Percentiles rank a stretch among this genome's conserved stretches.
Conservation (phyloP, 176 grass and related monocot species). For the Cymbopogon citratus region DNA sequence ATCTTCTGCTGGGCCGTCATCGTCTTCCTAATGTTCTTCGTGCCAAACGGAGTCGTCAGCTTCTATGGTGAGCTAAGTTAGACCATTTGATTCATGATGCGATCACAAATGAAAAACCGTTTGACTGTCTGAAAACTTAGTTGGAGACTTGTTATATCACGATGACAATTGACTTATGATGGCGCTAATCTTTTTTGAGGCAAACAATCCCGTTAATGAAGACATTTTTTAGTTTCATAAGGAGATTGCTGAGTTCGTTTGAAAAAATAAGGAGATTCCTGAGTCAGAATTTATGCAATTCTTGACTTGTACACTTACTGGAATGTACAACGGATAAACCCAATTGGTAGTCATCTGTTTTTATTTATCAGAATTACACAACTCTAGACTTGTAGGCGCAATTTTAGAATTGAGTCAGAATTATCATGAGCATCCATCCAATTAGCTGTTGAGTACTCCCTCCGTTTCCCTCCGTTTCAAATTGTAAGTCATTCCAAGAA, state of each 20-base stretch:
- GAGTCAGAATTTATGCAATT: not conserved
- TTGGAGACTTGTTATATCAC: too few species aligned
- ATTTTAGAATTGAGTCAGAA: not conserved
- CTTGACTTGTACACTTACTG: not conserved
- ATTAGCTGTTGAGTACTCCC: not conserved
- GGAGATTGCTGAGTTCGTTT: too few species aligned
- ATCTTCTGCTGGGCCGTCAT: conserved; percentile 85
- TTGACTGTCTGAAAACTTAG: not conserved
- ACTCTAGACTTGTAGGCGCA: not conserved
- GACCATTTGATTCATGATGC: not conserved
- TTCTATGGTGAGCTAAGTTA: conserved; percentile 56
- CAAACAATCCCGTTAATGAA: not conserved
- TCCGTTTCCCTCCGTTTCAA: too few species aligned
- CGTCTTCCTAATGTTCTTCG: conserved; percentile 96
- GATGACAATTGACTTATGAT: not conserved
- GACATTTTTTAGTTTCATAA: not conserved
- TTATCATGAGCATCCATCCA: not conserved
- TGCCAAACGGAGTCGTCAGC: conserved; percentile 85
- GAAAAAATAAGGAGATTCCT: not conserved
- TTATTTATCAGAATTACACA: not conserved
- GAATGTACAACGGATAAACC: not conserved
- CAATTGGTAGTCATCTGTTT: not conserved
- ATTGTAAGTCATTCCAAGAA: too few species aligned
- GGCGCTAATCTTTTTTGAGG: not conserved
- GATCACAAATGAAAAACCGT: not conserved